Conservation (phyloP, 371 early-diverging fungal species). For the Mucor indicus region DNA sequence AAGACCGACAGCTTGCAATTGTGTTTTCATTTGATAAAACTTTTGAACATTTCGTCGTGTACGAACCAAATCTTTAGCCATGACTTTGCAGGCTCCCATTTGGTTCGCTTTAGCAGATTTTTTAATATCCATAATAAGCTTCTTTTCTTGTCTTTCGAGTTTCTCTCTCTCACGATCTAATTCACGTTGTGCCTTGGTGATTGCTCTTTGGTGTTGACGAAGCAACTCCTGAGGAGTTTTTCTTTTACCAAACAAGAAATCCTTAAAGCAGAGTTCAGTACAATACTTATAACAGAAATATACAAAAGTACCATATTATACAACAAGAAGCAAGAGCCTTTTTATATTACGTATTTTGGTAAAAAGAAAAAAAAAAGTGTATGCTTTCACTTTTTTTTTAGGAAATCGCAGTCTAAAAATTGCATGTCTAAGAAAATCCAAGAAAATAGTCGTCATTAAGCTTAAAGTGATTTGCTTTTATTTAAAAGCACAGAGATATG, state of each 20-base stretch:
- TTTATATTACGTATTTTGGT: neutral
- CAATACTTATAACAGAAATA: neutral
- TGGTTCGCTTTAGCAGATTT: conserved; percentile 89
- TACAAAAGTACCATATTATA: no score
- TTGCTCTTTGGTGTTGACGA: conserved; percentile 86
- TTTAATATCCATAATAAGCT: conserved; percentile 89
- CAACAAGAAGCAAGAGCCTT: neutral
- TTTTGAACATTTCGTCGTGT: conserved; percentile 92
- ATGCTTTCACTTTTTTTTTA: no score
- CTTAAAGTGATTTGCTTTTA: no score
- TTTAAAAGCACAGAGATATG: no score
- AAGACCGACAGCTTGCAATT: conserved; percentile 90
- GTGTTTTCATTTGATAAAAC: conserved; percentile 94
- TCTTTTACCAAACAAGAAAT: conserved; percentile 64
- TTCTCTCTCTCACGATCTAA: conserved; percentile 88
- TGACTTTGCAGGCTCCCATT: conserved; percentile 90
- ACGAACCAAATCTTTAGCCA: conserved; percentile 96
- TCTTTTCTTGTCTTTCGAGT: conserved; percentile 93
- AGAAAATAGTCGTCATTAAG: no score
- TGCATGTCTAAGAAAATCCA: no score
- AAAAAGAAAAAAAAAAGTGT: no score
- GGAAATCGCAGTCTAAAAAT: no score
- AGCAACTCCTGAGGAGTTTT: conserved; percentile 89
- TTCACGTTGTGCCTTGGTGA: conserved; percentile 90
- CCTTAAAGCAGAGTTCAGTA: no score